Conservation (phyloP, 2,329 filamentous ascomycete species). For the Aspergillus niger region DNA sequence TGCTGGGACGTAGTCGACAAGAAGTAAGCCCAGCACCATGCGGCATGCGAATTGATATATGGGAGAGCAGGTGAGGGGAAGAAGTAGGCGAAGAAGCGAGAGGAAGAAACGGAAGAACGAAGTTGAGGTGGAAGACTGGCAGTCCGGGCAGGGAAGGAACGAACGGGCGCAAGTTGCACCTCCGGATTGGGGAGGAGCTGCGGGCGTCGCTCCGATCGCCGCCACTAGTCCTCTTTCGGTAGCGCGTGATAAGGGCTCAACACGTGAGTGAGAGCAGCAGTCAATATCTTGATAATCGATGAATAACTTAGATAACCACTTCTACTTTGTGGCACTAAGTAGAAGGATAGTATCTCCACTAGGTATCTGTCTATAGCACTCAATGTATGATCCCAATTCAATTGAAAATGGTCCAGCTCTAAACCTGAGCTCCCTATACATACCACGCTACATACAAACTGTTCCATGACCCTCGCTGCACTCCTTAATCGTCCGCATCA, state of each 20-base stretch:
- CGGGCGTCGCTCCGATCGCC: constrained; percentile 23
- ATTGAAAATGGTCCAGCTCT: no score
- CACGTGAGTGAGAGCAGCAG: constrained; percentile 26
- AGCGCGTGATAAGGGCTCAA: constrained; percentile 23
- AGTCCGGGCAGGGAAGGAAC: neutral
- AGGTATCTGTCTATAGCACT: no score
- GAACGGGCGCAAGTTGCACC: constrained; percentile 15
- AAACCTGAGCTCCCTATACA: no score
- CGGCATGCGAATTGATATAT: neutral
- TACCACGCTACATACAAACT: no score
- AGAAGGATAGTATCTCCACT: no score
- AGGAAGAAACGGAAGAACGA: neutral
- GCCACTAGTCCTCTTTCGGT: constrained; percentile 23
- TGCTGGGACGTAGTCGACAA: neutral
- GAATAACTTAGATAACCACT: no score
- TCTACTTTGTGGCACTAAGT: no score
- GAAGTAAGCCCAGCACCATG: neutral
- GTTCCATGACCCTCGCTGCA: no score
- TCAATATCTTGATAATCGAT: neutral
- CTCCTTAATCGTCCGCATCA: constrained; percentile 40
- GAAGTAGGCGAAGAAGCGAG: constrained; percentile 1
- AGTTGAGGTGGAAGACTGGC: neutral
- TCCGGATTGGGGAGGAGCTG: constrained; percentile 24
- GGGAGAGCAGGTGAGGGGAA: neutral
- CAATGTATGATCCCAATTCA: no score